Conservation (phyloP, 148 eudicot genomes). For the Euryodendron excelsum region DNA sequence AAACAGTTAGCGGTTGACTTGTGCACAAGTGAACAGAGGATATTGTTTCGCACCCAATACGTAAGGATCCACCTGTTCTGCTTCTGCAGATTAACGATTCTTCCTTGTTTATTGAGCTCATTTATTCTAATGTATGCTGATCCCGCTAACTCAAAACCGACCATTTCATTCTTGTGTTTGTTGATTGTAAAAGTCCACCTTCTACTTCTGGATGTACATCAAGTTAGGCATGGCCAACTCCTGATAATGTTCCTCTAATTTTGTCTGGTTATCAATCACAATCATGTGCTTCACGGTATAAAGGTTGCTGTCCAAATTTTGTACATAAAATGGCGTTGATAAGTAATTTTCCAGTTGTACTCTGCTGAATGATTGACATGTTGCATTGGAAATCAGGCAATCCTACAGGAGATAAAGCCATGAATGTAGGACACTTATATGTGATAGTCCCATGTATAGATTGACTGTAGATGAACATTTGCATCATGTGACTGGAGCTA, state of each 20-base stretch:
- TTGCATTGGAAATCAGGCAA: background rate
- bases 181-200: background rate
- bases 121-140: background rate
- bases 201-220: background rate
- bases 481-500: too few relatives aligned
- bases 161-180: background rate
- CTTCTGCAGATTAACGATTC: background rate
- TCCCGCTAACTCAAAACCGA: background rate
- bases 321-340: background rate
- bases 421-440: background rate
- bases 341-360: background rate
- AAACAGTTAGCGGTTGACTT: constrained; percentile 94
- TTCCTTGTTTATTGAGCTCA: background rate
- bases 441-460: too few relatives aligned
- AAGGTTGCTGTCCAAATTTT: background rate
- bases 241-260: background rate
- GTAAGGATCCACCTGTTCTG: constrained; percentile 36
- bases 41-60: constrained; percentile 83
- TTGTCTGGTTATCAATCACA: constrained; percentile 4
- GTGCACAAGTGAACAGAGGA: constrained; percentile 88
- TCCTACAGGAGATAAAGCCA: background rate
- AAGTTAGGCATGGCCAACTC: background rate
- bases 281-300: background rate
- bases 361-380: background rate
- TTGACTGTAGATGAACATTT: too few relatives aligned